Evolutionary conservation across 768 basidiomycete species (phyloP).

Genomic region (Lactarius indigo): DNA sequence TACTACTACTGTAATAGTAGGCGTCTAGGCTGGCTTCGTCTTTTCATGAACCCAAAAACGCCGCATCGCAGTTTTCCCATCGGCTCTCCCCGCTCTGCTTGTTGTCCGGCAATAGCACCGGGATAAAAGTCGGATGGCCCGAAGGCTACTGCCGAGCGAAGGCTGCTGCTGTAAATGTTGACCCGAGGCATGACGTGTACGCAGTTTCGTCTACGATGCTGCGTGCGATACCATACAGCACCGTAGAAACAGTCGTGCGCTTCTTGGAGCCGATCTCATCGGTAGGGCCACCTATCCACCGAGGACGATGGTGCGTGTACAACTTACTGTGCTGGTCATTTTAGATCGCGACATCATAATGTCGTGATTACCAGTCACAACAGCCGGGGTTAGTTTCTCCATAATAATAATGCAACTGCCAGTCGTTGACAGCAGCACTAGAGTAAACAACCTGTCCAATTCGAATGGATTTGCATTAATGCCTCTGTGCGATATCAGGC

Average conservation of each 20-base stretch:
- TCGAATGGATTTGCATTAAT: not conserved
- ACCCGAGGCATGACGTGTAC: not conserved
- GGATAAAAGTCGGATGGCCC: not conserved
- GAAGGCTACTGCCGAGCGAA: not conserved
- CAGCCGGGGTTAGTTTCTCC: not conserved
- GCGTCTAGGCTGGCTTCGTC: not conserved
- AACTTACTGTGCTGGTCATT: not conserved
- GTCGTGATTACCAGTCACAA: not conserved
- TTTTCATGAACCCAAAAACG: not conserved
- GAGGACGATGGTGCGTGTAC: not conserved
- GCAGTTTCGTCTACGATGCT: not conserved
- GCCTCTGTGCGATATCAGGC: not conserved
- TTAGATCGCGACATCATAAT: not conserved
- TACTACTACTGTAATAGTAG: too few relatives aligned
- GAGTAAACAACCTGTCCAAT: not conserved
- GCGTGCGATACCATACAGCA: not conserved
- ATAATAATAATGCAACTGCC: not conserved
- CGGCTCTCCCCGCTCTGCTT: not conserved
- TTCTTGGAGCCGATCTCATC: not conserved
- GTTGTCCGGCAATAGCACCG: not conserved
- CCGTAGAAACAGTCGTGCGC: not conserved
- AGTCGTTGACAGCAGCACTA: too few relatives aligned
- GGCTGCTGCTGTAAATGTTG: not conserved
- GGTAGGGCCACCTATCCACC: not conserved
- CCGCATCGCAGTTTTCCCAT: not conserved